Evolutionary conservation across 306 rosid genomes (phyloP), one percentile per base, ranked within the genome.

Genomic region (Acacia melanoxylon): DNA sequence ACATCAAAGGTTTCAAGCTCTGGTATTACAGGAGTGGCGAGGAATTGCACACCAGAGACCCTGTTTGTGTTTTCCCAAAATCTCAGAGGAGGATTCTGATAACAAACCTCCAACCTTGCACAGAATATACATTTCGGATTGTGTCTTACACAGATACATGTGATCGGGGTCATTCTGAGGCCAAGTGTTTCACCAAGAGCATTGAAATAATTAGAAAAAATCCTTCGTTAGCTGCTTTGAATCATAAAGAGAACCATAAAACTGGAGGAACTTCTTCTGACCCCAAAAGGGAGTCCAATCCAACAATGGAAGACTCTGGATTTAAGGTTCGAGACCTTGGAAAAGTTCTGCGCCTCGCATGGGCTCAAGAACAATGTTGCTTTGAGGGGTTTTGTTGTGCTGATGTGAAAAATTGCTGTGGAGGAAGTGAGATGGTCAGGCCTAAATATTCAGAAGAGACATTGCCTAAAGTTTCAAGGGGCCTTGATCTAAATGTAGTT

Each of bases 121-220:
- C 97, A 13, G 97, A 92, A 85, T 93, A 96, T 85, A 90, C 94
- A 10, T 96, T 96, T 80, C 88, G 97, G 77, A 92, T 96, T 12
- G 68, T 96, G 77, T 96, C 99, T 31, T 92, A 69, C 76, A 90
- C 92, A 1, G 97, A 93, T 78, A 72, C 41, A 22, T 88, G 94
- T 73, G 99, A 96, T 86, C 88, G 90, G 85, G 99, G 99, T 82
- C 99, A 96, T 90, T 96, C 99, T 24, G 94, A 96, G 91, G 94
- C 94, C 0, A 93, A 91, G 89, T 96, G 99, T 87, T 96, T 96
- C 89, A 93, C 98, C 74, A 93, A 88, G 88, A 96, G 99, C 72
- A 75, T 93, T 54, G 99, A 93, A 89, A 81, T 96, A 82, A 83
- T 96, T 75, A 86, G 86, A 73, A 96, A 87, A 81, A 87, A 77